Percentiles rank a stretch among this genome's conserved stretches.
Conservation (phyloP, 495 filamentous ascomycete genomes). For the Aspergillus ostianus region DNA sequence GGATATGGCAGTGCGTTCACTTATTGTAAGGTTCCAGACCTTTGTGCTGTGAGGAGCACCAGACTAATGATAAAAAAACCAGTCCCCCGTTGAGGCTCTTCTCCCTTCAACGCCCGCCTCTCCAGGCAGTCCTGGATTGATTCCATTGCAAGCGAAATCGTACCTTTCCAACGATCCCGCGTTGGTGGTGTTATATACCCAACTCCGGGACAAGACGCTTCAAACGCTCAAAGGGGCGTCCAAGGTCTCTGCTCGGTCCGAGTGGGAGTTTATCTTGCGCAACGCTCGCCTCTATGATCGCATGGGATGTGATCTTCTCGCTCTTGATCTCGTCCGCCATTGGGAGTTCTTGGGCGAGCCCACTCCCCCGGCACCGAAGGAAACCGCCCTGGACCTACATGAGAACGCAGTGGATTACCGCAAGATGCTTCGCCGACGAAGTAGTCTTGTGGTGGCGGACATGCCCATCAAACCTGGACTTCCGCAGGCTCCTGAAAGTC, state of each 20-base stretch:
- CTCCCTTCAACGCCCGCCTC: conserved; percentile 48
- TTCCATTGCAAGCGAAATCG: conserved; percentile 63
- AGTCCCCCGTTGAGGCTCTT: conserved; percentile 76
- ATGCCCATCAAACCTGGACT: conserved; percentile 46
- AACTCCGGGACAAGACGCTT: conserved; percentile 79
- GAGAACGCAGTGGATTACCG: conserved; percentile 58
- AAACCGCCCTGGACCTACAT: conserved; percentile 27
- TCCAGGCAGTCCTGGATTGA: conserved; percentile 41
- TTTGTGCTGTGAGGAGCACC: background rate
- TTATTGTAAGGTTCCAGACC: conserved; percentile 51
- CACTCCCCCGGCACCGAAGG: conserved; percentile 24
- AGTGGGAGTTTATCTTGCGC: conserved; percentile 89
- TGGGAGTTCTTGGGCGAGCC: conserved; percentile 75
- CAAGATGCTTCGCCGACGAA: conserved; percentile 66
- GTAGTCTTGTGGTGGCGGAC: conserved; percentile 79
- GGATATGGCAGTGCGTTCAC: conserved; percentile 82
- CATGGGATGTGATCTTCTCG: conserved; percentile 95
- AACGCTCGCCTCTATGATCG: conserved; percentile 86
- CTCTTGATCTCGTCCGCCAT: conserved; percentile 75
- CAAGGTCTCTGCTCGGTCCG: conserved; percentile 72
- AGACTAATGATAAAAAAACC: conserved; percentile 9
- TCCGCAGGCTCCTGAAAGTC: conserved; percentile 12
- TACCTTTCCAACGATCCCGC: conserved; percentile 91
- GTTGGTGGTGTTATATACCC: conserved; percentile 79
- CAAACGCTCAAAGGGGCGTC: conserved; percentile 83